Evolutionary conservation across 2,329 filamentous ascomycete species (phyloP).

Genomic region (Penicillium decumbens): DNA sequence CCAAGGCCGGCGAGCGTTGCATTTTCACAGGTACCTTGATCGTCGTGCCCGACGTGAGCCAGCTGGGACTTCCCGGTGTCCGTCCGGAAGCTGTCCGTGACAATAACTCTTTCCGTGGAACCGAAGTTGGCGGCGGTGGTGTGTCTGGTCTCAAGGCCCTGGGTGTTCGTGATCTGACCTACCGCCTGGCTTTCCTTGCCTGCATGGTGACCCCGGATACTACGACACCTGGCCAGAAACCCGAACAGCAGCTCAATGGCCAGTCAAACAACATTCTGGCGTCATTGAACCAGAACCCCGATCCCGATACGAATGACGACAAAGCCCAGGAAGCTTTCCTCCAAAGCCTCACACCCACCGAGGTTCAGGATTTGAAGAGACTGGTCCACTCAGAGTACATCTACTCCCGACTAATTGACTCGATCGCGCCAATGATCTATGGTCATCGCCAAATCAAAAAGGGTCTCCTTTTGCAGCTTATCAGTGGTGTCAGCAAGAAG

Average conservation of each 20-base stretch:
- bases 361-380: constrained; percentile 84
- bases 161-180: constrained; percentile 91
- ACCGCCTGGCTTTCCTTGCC: constrained; percentile 90
- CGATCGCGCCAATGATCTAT: constrained; percentile 93
- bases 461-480: constrained; percentile 84
- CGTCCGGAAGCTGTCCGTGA: constrained; percentile 80
- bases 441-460: constrained; percentile 98
- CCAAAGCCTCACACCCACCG: constrained; percentile 74
- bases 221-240: constrained; percentile 69
- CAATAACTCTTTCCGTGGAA: constrained; percentile 68
- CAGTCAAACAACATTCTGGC: constrained; percentile 80
- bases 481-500: constrained; percentile 90
- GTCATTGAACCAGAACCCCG: constrained; percentile 69
- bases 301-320: constrained; percentile 70
- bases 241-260: constrained; percentile 63
- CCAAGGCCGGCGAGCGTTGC: constrained; percentile 96
- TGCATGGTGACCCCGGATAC: constrained; percentile 94
- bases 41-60: constrained; percentile 93
- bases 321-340: constrained; percentile 83
- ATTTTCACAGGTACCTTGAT: constrained; percentile 96
- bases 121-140: constrained; percentile 76
- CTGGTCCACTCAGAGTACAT: constrained; percentile 97
- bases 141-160: constrained; percentile 85
- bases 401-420: constrained; percentile 86
- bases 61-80: constrained; percentile 82